Evolutionary conservation across 306 rosid species (phyloP).

Genomic region (Inga oerstediana): DNA sequence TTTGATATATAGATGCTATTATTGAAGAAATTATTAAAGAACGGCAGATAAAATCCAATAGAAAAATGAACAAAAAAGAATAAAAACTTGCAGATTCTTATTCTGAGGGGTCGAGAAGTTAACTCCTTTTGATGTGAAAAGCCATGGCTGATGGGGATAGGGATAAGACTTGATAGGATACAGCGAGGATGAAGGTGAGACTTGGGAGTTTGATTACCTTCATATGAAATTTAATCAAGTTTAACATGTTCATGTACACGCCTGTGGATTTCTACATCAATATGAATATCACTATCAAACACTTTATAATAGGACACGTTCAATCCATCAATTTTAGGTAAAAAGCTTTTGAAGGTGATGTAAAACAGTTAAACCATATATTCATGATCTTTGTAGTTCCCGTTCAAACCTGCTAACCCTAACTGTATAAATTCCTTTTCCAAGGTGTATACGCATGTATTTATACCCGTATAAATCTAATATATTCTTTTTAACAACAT

Average conservation of each 20-base stretch:
- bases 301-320: slow-evolving; percentile 47
- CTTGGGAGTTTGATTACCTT: slow-evolving; percentile 30
- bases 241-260: slow-evolving; percentile 34
- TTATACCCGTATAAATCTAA: not conserved
- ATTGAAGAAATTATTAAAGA: not conserved
- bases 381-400: slow-evolving; percentile 35
- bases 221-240: slow-evolving; percentile 27
- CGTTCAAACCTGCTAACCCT: slow-evolving; percentile 36
- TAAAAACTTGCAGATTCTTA: not conserved
- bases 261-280: slow-evolving; percentile 28
- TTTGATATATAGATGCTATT: not conserved
- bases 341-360: slow-evolving; percentile 40
- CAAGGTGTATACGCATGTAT: slow-evolving; percentile 5
- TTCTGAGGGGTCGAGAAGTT: not conserved
- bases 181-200: slow-evolving; percentile 28
- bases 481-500: slow-evolving; percentile 7
- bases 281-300: slow-evolving; percentile 51
- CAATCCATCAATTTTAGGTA: slow-evolving; percentile 40
- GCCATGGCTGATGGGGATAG: not conserved
- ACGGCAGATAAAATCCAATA: not conserved
- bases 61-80: not conserved
- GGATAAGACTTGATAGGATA: slow-evolving; percentile 10
- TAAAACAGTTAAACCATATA: slow-evolving; percentile 11
- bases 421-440: slow-evolving; percentile 22
- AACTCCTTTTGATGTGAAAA: slow-evolving; percentile 21